Conservation (phyloP, 371 early-diverging fungal genomes). For the Syncephalis fuscata region DNA sequence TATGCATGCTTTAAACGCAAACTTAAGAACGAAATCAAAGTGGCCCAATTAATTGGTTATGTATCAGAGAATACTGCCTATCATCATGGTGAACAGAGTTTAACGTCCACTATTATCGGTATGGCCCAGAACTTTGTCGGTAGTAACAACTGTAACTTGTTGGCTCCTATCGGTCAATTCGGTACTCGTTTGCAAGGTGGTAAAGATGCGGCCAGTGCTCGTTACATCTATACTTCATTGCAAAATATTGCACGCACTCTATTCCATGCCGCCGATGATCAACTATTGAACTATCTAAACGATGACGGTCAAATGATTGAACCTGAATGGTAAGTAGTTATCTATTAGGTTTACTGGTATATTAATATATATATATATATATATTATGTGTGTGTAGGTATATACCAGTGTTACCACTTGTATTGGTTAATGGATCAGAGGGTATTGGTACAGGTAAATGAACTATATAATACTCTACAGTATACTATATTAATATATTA, state of each 20-base stretch:
- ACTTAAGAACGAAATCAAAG: conserved; percentile 81
- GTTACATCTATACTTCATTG: conserved; percentile 94
- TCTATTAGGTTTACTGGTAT: not conserved
- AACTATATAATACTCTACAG: no score
- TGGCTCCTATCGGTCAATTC: conserved; percentile 93
- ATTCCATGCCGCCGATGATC: conserved; percentile 83
- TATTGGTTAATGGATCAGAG: conserved; percentile 94
- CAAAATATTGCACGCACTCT: conserved; percentile 64
- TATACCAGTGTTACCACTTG: conserved; percentile 95
- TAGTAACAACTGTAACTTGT: conserved; percentile 90
- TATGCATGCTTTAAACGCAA: conserved; percentile 90
- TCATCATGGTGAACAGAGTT: conserved; percentile 96
- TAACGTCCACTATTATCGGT: conserved; percentile 85
- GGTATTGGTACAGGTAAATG: conserved; percentile 99
- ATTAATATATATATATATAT: not conserved
- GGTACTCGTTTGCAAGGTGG: conserved; percentile 96
- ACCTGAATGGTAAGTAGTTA: conserved; percentile 65
- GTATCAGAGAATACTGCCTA: conserved; percentile 92
- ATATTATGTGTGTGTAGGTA: conserved; percentile 42
- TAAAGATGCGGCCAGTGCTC: conserved; percentile 94
- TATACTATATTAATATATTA: no score
- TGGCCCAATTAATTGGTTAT: conserved; percentile 86
- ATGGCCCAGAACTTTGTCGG: conserved; percentile 99
- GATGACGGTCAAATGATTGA: conserved; percentile 96
- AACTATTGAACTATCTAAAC: conserved; percentile 70